Percentiles rank a stretch among this genome's conserved stretches.
Conservation (phyloP, 192 early-diverging fungal genomes). For the Gaertneriomyces sp. region DNA sequence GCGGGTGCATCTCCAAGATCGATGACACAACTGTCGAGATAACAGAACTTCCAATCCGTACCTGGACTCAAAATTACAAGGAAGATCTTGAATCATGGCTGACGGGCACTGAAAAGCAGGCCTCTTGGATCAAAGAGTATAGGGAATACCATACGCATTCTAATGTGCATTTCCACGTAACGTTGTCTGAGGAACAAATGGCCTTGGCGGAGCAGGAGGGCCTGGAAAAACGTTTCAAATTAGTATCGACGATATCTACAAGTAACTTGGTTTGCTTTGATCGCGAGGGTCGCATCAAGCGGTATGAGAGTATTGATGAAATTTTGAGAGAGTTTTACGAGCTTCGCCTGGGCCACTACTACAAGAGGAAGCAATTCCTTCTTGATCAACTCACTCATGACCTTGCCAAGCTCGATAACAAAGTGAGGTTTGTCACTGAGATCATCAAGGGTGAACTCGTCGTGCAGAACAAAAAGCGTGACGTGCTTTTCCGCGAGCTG, state of each 20-base stretch:
- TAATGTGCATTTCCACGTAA: slow-evolving; percentile 63
- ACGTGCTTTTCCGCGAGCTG: slow-evolving; percentile 71
- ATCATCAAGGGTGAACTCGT: slow-evolving; percentile 79
- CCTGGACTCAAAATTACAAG: slow-evolving; percentile 90
- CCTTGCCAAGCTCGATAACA: slow-evolving; percentile 62
- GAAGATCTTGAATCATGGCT: slow-evolving; percentile 76
- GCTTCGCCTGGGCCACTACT: slow-evolving; percentile 78
- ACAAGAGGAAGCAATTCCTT: slow-evolving; percentile 75
- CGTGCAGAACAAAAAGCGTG: slow-evolving; percentile 84
- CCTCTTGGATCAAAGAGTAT: slow-evolving; percentile 64
- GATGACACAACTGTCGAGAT: slow-evolving; percentile 77
- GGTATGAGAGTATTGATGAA: slow-evolving; percentile 70
- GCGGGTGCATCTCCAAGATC: slow-evolving; percentile 65
- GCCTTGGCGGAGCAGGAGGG: slow-evolving; percentile 70
- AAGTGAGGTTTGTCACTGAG: slow-evolving; percentile 83
- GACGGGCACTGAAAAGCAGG: slow-evolving; percentile 65
- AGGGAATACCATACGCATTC: slow-evolving; percentile 69
- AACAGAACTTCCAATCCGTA: slow-evolving; percentile 82
- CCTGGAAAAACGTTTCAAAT: slow-evolving; percentile 78
- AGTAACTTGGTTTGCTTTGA: slow-evolving; percentile 96
- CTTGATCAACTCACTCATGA: slow-evolving; percentile 28
- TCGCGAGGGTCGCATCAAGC: slow-evolving; percentile 74
- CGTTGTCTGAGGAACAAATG: slow-evolving; percentile 66
- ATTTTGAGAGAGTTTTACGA: slow-evolving; percentile 88
- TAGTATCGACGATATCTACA: slow-evolving; percentile 66